Conservation (phyloP, 2,329 filamentous ascomycete genomes). For the Peltaster fructicola region DNA sequence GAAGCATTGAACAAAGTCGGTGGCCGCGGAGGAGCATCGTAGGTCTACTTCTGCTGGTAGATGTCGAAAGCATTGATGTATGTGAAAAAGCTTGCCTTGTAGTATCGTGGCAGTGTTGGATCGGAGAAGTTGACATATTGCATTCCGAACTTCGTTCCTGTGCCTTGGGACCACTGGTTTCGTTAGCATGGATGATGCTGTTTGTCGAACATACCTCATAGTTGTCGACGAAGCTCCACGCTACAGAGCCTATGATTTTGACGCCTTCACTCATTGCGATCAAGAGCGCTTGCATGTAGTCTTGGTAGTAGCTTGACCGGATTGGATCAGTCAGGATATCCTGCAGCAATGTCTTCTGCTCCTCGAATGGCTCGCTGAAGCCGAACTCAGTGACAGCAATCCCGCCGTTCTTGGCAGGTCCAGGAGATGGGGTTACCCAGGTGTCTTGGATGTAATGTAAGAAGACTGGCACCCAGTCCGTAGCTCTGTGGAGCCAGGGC, state of each 20-base stretch:
- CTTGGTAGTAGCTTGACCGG: constrained; percentile 16
- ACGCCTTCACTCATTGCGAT: constrained; percentile 20
- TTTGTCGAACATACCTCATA: constrained; percentile 13
- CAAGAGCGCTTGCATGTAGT: constrained; percentile 19
- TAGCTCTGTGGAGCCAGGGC: constrained; percentile 19
- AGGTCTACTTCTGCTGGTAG: constrained; percentile 1
- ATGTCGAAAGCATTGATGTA: constrained; percentile 19
- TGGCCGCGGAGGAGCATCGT: constrained; percentile 27
- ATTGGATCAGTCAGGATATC: constrained; percentile 17
- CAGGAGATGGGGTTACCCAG: constrained; percentile 6
- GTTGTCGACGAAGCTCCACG: constrained; percentile 23
- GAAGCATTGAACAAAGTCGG: constrained; percentile 35
- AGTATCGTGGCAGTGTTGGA: constrained; percentile 19
- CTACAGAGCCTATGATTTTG: constrained; percentile 19
- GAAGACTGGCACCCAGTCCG: constrained; percentile 19
- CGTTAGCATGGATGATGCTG: constrained; percentile 1
- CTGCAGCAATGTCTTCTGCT: constrained; percentile 12
- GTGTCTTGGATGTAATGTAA: constrained; percentile 19
- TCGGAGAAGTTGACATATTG: constrained; percentile 23
- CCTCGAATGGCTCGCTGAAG: constrained; percentile 21
- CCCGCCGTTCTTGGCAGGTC: constrained; percentile 7
- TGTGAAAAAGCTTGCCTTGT: constrained; percentile 23
- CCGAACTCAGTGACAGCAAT: constrained; percentile 22
- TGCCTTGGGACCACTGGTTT: constrained; percentile 15
- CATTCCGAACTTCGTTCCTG: constrained; percentile 19